These are phyloP conservation scores for Geum urbanum DNA, from an alignment of 306 rosid genomes.

Conservation along the genomic window DNA sequence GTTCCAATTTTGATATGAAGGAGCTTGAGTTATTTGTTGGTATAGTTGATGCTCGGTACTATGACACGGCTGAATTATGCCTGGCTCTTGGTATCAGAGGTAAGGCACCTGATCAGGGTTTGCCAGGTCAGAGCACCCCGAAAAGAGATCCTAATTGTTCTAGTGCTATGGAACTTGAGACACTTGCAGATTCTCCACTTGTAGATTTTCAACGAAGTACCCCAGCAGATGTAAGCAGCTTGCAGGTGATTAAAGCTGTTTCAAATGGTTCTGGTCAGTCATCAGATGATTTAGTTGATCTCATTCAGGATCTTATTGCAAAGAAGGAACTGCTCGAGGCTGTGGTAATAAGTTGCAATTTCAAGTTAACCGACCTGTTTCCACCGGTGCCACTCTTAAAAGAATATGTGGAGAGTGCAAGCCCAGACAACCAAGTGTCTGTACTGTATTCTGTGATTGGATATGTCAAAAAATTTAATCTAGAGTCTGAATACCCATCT, in stretches of 20 bases:
- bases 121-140: not conserved
- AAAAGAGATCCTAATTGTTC: not conserved
- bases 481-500: slow-evolving; percentile 30
- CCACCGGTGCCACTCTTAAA: slow-evolving; percentile 35
- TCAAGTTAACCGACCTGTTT: slow-evolving; percentile 39
- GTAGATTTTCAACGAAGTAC: slow-evolving; percentile 20
- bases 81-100: slow-evolving; percentile 27
- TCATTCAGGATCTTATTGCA: slow-evolving; percentile 37
- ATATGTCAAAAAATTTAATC: slow-evolving; percentile 44
- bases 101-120: slow-evolving; percentile 33
- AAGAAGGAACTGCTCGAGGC: slow-evolving; percentile 41
- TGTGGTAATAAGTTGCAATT: slow-evolving; percentile 49
- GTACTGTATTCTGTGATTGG: slow-evolving; percentile 23
- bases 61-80: slow-evolving; percentile 27
- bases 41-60: slow-evolving; percentile 30
- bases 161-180: not conserved
- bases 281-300: slow-evolving; percentile 20
- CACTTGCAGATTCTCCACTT: slow-evolving; percentile 5
- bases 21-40: slow-evolving; percentile 30
- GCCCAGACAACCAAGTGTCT: slow-evolving; percentile 35
- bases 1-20: slow-evolving; percentile 27
- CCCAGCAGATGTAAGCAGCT: slow-evolving; percentile 21
- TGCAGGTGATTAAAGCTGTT: slow-evolving; percentile 11
- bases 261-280: slow-evolving; percentile 1
- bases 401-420: slow-evolving; percentile 15